phyloP scores from a whole-genome alignment of 345 rosid species.

The Diplotaxis tenuifolia region DNA sequence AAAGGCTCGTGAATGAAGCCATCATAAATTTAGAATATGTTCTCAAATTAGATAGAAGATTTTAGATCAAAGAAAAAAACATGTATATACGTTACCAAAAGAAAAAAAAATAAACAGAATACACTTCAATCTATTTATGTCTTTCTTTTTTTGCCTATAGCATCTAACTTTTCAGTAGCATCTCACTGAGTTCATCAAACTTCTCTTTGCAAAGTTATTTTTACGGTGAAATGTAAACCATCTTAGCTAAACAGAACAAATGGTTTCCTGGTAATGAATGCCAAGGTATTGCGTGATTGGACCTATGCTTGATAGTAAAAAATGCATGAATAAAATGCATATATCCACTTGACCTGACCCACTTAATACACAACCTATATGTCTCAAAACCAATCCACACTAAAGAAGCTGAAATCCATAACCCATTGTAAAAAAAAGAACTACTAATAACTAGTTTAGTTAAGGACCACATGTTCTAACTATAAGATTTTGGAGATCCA shows the following conservation, averaged over 20 bases:
- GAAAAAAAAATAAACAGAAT: neutral
- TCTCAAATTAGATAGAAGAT: conserved; percentile 1
- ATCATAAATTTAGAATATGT: neutral
- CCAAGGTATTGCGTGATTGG: neutral
- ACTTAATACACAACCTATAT: conserved; percentile 1
- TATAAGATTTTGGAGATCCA: conserved; percentile 15
- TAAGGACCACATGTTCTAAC: conserved; percentile 15
- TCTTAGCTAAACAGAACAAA: neutral
- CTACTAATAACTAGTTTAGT: conserved; percentile 6
- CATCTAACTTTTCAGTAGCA: conserved; percentile 9
- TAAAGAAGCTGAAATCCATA: conserved; percentile 13
- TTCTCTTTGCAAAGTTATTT: conserved; percentile 2
- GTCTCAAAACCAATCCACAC: conserved; percentile 1
- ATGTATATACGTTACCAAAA: conserved; percentile 12
- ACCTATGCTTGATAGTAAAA: conserved; percentile 10
- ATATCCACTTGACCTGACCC: conserved; percentile 3
- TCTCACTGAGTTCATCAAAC: conserved; percentile 17
- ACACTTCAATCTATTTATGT: neutral
- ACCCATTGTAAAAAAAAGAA: neutral
- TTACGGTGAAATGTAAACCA: conserved; percentile 4
- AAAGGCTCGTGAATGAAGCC: neutral
- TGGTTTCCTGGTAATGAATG: neutral
- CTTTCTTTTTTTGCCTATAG: conserved; percentile 13
- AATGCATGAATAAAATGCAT: neutral
- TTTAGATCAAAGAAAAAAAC: conserved; percentile 9